Base-by-base conservation (phyloP, 208 protist genomes). In the Histomonas meleagridis region DNA sequence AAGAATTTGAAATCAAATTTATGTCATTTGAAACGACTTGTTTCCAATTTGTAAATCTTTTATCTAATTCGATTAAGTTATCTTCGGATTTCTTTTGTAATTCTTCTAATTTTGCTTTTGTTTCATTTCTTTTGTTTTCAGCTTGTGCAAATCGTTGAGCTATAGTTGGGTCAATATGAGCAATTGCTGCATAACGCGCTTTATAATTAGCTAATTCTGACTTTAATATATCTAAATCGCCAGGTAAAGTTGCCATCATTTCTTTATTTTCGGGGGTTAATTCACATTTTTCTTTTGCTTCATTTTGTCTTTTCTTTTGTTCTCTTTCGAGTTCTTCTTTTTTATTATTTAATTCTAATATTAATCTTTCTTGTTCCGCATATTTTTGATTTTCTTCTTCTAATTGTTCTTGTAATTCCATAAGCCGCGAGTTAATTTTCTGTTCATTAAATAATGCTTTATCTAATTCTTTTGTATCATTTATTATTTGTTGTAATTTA, bases 361-460 rank as follows among this genome's bases (percentile, higher is more conserved):
- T 86, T 32, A 38, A 21, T 16, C 46, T 5, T 49, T 86, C 76
- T 35, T 51, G 28, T 32, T 43, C 35, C 38, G 76, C 23, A 38
- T 86, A 86, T 38, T 55, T 51, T 49, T 86, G 76, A 38, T n/a
- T 86, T n/a, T 86, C 76, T 43, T 86, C 76, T 38, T 55, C 76
- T 1, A 86, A 28, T 55, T 86, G 18, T 35, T 43, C 76, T 38
- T 86, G 46, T 38, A 86, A 46, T 38, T n/a, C 46, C 7, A 51
- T 3, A 46, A 86, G 38, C 26, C 55, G 40, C 5, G 40, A 18
- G 38, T 51, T 55, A n/a, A 51, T 86, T 32, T 14, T 5, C 18
- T 43, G 76, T 32, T 53, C 7, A 14, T 86, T 48, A 32, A 32
- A 43, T 55, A 23, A 32, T 55, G 32, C 35, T 32, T 49, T 51